Evolutionary conservation across 202 grass and related monocot genomes (phyloP), one percentile per base, ranked within the genome.

Genomic region (Hordeum pubiflorum): DNA sequence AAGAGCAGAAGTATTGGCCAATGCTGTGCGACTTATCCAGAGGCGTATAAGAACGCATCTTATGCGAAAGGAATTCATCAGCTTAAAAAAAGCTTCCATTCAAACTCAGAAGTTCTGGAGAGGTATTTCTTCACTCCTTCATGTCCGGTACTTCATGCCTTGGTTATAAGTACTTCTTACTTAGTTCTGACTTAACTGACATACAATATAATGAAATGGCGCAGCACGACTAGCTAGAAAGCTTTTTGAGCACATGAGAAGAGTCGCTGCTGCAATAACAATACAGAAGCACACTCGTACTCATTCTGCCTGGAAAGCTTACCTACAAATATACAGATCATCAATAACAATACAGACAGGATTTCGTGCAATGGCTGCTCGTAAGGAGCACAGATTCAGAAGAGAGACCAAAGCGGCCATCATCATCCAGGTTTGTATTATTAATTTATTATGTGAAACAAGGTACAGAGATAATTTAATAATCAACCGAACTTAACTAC

Each of bases 1-100:
- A 89, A 85, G 94, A 92, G 89, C 92, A 59, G 92, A 97, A 89
- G 86, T 97, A 48, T 84, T 97, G 82, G 90, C 76, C 76, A 88
- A 86, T 80, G 91, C 94, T 8, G 86, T 82, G n/a, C 80, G 66
- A 79, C 67, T 89, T 29, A 82, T 97, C 22, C 92, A 97, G 72
- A 97, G 89, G 84, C 87, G 79, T 87, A 92, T 94, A 79, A 87
- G 87, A 67, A 92, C 94, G 77, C 77, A 94, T 81, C 88, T 97
- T 57, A 55, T 82, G 50, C 81, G 92, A 80, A 97, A 93, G 86
- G 88, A 94, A 78, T 97, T 87, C 59, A 60, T 88, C 27, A 87
- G 54, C 24, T 63, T 90, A 79, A 85, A 90, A 44, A 89, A 78
- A 61, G 91, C 91, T 73, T 83, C 89, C 13, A 81, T 97, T 91